Evolutionary conservation across 2,329 filamentous ascomycete species (phyloP).

Genomic region (Diaporthe sp.): DNA sequence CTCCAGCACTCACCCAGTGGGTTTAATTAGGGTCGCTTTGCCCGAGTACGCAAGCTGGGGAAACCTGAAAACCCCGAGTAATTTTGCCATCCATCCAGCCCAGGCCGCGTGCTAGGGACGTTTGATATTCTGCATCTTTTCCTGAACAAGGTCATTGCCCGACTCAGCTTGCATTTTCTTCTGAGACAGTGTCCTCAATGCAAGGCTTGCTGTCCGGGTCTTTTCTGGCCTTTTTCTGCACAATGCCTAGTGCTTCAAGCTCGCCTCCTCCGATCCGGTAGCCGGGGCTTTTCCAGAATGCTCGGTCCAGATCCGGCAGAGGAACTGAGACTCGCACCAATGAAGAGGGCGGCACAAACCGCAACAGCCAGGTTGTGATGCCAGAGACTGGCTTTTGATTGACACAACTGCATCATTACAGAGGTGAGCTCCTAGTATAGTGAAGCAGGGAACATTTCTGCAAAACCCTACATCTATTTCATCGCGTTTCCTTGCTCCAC

Average conservation of each 20-base stretch:
- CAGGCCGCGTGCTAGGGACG: not conserved
- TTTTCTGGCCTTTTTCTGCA: not conserved
- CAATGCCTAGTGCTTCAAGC: no score
- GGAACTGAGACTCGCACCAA: not conserved
- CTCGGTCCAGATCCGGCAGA: conserved; percentile 1
- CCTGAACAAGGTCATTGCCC: not conserved
- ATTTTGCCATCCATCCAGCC: conserved; percentile 4
- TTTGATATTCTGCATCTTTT: conserved; percentile 30
- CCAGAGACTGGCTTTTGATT: not conserved
- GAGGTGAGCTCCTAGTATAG: not conserved
- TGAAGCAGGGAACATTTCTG: not conserved
- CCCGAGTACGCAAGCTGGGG: conserved; percentile 15
- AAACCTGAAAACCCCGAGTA: conserved; percentile 23
- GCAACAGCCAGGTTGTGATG: not conserved
- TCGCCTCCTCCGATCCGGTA: not conserved
- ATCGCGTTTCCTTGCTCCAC: not conserved
- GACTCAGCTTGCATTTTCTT: not conserved
- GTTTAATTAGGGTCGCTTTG: conserved; percentile 22
- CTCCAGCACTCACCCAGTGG: conserved; percentile 5
- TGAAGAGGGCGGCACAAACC: not conserved
- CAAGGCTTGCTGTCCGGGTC: not conserved
- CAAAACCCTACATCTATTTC: not conserved
- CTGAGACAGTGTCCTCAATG: conserved; percentile 1
- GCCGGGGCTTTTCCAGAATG: not conserved
- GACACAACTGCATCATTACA: not conserved